A percentile compares a stretch with the other conserved stretches of the same genome.
Conservation (phyloP, 176 grass and related monocot species). For the Raddia guianensis region DNA sequence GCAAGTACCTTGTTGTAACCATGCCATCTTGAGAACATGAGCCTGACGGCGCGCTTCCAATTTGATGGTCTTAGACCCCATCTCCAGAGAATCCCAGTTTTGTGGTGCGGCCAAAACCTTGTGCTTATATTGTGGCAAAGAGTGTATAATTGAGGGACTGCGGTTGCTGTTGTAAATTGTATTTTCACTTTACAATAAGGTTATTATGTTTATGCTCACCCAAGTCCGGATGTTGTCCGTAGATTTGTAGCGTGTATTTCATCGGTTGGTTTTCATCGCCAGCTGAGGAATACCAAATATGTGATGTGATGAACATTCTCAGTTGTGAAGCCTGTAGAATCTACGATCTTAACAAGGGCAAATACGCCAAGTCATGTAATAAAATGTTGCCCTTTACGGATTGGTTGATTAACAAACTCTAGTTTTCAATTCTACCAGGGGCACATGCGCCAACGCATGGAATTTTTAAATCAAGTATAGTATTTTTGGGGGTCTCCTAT, state of each 20-base stretch:
- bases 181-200: constrained; percentile 23
- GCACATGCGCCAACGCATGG: too few relatives aligned
- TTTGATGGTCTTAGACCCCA: background rate
- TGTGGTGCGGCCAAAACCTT: constrained; percentile 19
- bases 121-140: constrained; percentile 8
- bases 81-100: background rate
- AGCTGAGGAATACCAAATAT: too few relatives aligned
- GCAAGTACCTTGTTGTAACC: constrained; percentile 29
- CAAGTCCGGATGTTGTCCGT: background rate
- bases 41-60: background rate
- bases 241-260: background rate
- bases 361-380: too few relatives aligned
- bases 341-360: too few relatives aligned
- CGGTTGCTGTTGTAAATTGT: constrained; percentile 8
- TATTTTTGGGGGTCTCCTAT: too few relatives aligned
- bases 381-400: too few relatives aligned
- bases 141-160: constrained; percentile 18
- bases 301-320: too few relatives aligned
- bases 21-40: constrained; percentile 16
- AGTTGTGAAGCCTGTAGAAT: too few relatives aligned
- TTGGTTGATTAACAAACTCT: too few relatives aligned
- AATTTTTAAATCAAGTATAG: too few relatives aligned
- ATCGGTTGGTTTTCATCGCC: background rate
- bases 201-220: background rate
- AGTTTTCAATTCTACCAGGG: too few relatives aligned